phyloP scores from a whole-genome alignment of 2,329 filamentous ascomycete species.

The Verticillium longisporum region DNA sequence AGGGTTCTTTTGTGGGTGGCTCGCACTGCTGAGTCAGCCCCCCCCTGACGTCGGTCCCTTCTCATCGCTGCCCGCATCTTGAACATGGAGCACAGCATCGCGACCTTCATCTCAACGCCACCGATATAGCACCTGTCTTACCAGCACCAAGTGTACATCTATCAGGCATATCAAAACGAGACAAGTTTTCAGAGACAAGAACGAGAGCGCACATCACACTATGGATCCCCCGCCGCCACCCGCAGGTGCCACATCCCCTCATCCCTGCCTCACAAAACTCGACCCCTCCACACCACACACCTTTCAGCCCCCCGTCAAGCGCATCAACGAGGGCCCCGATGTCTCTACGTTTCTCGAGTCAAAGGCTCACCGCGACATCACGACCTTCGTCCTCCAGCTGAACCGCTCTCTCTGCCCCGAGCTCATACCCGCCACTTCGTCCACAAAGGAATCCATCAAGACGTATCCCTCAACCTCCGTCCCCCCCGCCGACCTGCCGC shows the following conservation, averaged over 20 bases:
- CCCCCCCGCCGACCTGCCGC: slow-evolving; percentile 32
- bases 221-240: not conserved
- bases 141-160: too few species aligned
- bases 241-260: not conserved
- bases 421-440: slow-evolving; percentile 29
- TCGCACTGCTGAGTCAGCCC: not conserved
- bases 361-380: slow-evolving; percentile 79
- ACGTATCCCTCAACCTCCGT: slow-evolving; percentile 37
- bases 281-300: slow-evolving; percentile 38
- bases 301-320: slow-evolving; percentile 67
- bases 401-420: slow-evolving; percentile 80
- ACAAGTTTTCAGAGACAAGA: too few species aligned
- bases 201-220: not conserved
- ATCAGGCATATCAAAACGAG: too few species aligned
- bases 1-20: too few species aligned
- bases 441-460: slow-evolving; percentile 33
- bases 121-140: too few species aligned
- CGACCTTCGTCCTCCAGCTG: slow-evolving; percentile 81
- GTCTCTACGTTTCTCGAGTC: slow-evolving; percentile 74
- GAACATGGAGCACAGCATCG: not conserved
- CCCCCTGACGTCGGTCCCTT: not conserved
- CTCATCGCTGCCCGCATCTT: not conserved
- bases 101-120: not conserved
- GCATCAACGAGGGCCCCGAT: slow-evolving; percentile 79
- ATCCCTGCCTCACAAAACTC: slow-evolving; percentile 35